Conservation (phyloP, 2,329 filamentous ascomycete species). For the Beauveria scarabaeidicola region DNA sequence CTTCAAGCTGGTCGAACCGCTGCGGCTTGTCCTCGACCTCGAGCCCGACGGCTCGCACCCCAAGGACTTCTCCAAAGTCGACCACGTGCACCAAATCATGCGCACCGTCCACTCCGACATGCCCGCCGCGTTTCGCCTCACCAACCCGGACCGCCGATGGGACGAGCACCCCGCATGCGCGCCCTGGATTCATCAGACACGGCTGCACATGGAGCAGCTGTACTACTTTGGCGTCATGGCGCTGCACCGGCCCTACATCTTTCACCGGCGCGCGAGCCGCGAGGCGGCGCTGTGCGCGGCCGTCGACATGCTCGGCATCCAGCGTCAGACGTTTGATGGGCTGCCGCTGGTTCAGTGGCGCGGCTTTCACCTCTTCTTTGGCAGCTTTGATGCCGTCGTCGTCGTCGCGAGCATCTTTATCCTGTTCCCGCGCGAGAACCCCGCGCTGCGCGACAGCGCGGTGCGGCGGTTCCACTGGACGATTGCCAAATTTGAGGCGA, state of each 20-base stretch:
- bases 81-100: slow-evolving; percentile 44
- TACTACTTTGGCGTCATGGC: slow-evolving; percentile 48
- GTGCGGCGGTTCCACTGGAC: slow-evolving; percentile 52
- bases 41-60: slow-evolving; percentile 48
- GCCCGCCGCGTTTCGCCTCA: slow-evolving; percentile 44
- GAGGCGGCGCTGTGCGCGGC: slow-evolving; percentile 47
- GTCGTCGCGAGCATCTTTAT: slow-evolving; percentile 54
- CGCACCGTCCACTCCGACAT: slow-evolving; percentile 38
- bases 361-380: slow-evolving; percentile 50
- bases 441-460: slow-evolving; percentile 36
- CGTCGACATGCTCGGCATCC: slow-evolving; percentile 45
- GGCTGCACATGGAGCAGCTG: slow-evolving; percentile 39
- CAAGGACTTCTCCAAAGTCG: slow-evolving; percentile 45
- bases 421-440: slow-evolving; percentile 48
- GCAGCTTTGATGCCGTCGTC: slow-evolving; percentile 56
- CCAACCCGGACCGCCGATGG: slow-evolving; percentile 49
- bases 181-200: slow-evolving; percentile 41
- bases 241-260: slow-evolving; percentile 54
- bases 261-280: slow-evolving; percentile 46
- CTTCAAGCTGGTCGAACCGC: slow-evolving; percentile 36
- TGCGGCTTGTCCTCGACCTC: slow-evolving; percentile 46
- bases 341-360: slow-evolving; percentile 42
- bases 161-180: slow-evolving; percentile 42
- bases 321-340: slow-evolving; percentile 40
- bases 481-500: slow-evolving; percentile 48